Evolutionary conservation across 2,329 filamentous ascomycete species (phyloP).

Genomic region (Fusarium virguliforme): DNA sequence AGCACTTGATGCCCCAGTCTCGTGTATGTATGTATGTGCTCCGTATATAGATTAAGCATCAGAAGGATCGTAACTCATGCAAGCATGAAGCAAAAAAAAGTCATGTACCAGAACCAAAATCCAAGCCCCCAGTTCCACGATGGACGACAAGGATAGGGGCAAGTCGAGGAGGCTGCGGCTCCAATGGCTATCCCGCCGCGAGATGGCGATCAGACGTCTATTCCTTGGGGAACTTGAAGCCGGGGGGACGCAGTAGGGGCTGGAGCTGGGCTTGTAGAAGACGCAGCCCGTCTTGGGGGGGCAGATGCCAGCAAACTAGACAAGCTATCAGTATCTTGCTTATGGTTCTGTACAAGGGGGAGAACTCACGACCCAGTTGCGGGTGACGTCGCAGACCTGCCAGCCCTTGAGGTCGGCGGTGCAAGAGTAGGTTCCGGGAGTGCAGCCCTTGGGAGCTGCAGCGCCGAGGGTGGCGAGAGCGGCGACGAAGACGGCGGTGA

Average conservation of each 20-base stretch:
- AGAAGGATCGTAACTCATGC: constrained; percentile 52
- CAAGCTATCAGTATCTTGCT: background rate
- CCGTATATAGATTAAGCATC: constrained; percentile 31
- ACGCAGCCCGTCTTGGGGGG: constrained; percentile 57
- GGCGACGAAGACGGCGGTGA: constrained; percentile 45
- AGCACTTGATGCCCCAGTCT: constrained; percentile 24
- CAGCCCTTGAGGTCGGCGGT: constrained; percentile 50
- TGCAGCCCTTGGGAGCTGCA: constrained; percentile 45
- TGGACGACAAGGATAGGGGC: constrained; percentile 17
- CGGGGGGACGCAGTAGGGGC: constrained; percentile 60
- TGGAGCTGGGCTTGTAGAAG: constrained; percentile 55
- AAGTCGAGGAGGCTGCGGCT: constrained; percentile 8
- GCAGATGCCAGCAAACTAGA: constrained; percentile 55
- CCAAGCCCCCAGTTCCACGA: background rate
- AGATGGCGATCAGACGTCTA: constrained; percentile 15
- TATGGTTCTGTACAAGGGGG: too few relatives aligned
- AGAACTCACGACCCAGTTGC: constrained; percentile 57
- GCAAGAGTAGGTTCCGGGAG: constrained; percentile 58
- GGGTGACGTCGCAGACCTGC: constrained; percentile 54
- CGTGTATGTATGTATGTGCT: constrained; percentile 24
- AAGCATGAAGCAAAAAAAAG: constrained; percentile 46
- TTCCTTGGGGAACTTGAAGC: constrained; percentile 51
- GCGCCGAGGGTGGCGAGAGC: constrained; percentile 45
- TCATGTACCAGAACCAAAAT: constrained; percentile 23
- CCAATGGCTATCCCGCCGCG: constrained; percentile 22